phyloP scores from a whole-genome alignment of 768 basidiomycete genomes.

The Suillus occidentalis region DNA sequence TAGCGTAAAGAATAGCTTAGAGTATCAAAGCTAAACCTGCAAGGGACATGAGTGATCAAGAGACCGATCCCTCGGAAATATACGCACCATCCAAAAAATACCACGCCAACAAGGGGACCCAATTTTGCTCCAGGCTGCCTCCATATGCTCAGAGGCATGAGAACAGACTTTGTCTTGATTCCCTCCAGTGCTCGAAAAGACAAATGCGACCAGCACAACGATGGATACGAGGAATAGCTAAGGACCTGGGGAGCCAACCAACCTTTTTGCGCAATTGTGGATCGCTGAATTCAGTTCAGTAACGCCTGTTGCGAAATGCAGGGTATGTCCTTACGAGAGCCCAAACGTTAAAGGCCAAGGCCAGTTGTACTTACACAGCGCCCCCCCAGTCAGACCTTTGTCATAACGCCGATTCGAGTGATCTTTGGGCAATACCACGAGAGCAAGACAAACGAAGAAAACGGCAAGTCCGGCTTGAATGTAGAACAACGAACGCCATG shows the following conservation, averaged over 20 bases:
- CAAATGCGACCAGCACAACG: slow-evolving; percentile 26
- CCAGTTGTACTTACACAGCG: slow-evolving; percentile 31
- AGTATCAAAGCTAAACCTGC: slow-evolving; percentile 33
- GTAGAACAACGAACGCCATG: slow-evolving; percentile 36
- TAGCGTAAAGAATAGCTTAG: slow-evolving; percentile 31
- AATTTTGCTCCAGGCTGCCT: slow-evolving; percentile 30
- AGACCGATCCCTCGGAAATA: neutral
- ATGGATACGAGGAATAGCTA: slow-evolving; percentile 28
- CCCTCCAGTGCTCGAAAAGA: slow-evolving; percentile 33
- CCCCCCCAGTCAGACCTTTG: slow-evolving; percentile 39
- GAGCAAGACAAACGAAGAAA: slow-evolving; percentile 27
- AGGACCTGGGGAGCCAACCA: slow-evolving; percentile 35
- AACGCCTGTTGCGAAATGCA: neutral
- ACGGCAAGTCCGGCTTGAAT: slow-evolving; percentile 33
- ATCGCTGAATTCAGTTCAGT: slow-evolving; percentile 20
- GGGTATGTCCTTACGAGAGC: slow-evolving; percentile 27
- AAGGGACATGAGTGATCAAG: neutral
- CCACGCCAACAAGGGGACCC: slow-evolving; percentile 26
- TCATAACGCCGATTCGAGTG: slow-evolving; percentile 22
- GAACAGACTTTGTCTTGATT: slow-evolving; percentile 26
- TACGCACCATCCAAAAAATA: slow-evolving; percentile 32
- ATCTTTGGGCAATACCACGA: slow-evolving; percentile 21
- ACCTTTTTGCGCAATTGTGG: slow-evolving; percentile 30
- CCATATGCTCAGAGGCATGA: slow-evolving; percentile 37
- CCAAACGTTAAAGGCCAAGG: slow-evolving; percentile 35